Conservation (phyloP, 441 rosid species). For the Biscutella auriculata region DNA sequence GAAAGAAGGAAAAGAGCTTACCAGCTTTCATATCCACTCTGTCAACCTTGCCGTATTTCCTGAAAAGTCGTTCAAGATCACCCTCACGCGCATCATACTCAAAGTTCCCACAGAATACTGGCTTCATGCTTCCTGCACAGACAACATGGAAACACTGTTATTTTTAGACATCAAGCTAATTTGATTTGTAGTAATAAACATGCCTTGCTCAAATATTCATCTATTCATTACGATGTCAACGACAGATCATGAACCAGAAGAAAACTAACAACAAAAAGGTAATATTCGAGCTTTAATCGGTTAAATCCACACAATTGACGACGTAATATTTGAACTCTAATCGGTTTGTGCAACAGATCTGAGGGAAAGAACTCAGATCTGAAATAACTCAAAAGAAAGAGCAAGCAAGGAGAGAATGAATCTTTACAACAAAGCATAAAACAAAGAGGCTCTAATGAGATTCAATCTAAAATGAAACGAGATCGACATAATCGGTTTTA, state of each 20-base stretch:
- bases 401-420: background rate
- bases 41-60: conserved; percentile 77
- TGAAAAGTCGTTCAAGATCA: conserved; percentile 83
- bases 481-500: background rate
- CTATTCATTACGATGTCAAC: no score
- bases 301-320: background rate
- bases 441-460: background rate
- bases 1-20: background rate
- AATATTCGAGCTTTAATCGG: background rate
- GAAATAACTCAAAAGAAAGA: background rate
- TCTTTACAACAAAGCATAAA: background rate
- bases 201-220: background rate
- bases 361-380: background rate
- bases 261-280: no score
- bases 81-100: conserved; percentile 89
- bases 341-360: no score
- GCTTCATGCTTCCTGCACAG: conserved; percentile 41
- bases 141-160: background rate
- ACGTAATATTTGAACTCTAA: no score
- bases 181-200: background rate
- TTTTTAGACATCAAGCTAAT: background rate
- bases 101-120: conserved; percentile 87
- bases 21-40: conserved; percentile 81
- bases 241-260: no score
- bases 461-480: background rate